These are phyloP conservation scores for Moricandia moricandioides DNA, from an alignment of 345 rosid species.

Conservation along the genomic window DNA sequence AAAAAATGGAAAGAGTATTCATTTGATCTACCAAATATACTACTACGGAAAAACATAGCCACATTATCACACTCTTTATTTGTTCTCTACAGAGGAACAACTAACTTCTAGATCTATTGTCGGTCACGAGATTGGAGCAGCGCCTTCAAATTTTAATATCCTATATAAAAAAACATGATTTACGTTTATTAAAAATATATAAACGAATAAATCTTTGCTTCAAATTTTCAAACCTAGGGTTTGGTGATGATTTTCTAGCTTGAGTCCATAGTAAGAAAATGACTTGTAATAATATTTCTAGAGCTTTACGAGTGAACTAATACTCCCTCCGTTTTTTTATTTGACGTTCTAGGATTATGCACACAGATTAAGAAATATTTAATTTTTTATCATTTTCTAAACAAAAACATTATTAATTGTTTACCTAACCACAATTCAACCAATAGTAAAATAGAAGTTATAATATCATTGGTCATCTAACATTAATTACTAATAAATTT, in stretches of 20 bases:
- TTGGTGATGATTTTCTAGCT: not conserved
- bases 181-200: not conserved
- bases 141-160: not conserved
- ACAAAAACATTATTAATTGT: no score
- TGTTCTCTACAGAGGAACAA: not conserved
- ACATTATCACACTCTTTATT: not conserved
- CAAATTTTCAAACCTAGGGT: not conserved
- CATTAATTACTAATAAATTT: no score
- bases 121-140: constrained; percentile 15
- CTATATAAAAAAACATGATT: not conserved
- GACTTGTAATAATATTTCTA: not conserved
- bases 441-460: no score
- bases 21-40: not conserved
- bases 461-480: no score
- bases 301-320: not conserved
- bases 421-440: no score
- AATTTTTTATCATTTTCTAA: no score
- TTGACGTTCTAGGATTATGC: no score
- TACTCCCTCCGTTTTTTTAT: no score
- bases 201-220: not conserved
- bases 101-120: not conserved
- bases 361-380: no score
- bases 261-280: not conserved
- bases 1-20: no score
- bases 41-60: not conserved